These are phyloP conservation scores for Schizosaccharomyces osmophilus DNA, from an alignment of 805 yeast genomes.

Conservation along the genomic window DNA sequence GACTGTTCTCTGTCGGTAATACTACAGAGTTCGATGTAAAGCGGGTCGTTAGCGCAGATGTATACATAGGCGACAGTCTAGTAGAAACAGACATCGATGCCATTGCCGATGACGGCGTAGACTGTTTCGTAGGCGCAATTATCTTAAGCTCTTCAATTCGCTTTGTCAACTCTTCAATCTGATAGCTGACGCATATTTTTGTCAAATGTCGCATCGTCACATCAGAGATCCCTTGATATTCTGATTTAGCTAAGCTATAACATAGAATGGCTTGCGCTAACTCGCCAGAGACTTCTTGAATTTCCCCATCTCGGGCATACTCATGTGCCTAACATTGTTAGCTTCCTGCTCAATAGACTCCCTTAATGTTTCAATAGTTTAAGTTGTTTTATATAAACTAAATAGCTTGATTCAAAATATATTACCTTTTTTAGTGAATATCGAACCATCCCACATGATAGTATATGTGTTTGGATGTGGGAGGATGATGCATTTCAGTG, in stretches of 20 bases:
- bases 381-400: too few relatives aligned
- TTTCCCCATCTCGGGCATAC: slow-evolving; percentile 1
- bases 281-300: background rate
- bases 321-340: background rate
- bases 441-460: background rate
- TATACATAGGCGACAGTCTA: background rate
- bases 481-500: background rate
- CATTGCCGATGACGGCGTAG: background rate
- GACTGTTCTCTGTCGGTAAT: background rate
- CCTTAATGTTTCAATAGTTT: too few relatives aligned
- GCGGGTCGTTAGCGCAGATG: background rate
- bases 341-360: background rate
- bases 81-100: background rate
- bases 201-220: background rate
- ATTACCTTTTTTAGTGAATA: background rate
- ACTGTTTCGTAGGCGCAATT: background rate
- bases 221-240: background rate
- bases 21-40: background rate
- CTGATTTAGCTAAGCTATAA: background rate
- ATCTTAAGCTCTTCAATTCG: background rate
- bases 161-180: background rate
- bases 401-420: background rate
- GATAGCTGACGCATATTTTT: background rate
- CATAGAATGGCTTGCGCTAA: background rate
- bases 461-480: background rate